Percentiles rank a stretch among this genome's conserved stretches.
phyloP scores from a whole-genome alignment of 768 basidiomycete genomes.

The Clavulina sp. region DNA sequence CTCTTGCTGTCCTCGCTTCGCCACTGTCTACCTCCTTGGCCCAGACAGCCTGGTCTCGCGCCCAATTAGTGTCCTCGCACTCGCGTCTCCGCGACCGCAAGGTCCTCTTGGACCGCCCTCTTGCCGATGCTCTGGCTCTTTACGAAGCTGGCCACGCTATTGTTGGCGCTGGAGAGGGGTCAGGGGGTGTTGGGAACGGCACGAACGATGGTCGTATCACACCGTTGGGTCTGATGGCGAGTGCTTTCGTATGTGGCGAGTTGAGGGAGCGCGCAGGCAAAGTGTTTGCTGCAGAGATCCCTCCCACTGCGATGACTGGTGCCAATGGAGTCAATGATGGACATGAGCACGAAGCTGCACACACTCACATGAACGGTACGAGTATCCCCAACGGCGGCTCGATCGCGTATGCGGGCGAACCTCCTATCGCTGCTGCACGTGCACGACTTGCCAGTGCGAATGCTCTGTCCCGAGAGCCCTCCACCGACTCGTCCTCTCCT shows the following conservation, averaged over 20 bases:
- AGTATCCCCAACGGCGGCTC: too few relatives aligned
- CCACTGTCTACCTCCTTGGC: constrained; percentile 29
- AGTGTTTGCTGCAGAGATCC: not conserved
- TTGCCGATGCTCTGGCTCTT: not conserved
- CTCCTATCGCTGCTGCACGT: too few relatives aligned
- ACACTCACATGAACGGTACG: too few relatives aligned
- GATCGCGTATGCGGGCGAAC: too few relatives aligned
- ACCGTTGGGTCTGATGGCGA: not conserved
- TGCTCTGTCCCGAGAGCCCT: too few relatives aligned
- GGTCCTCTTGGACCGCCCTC: not conserved
- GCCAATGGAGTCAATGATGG: not conserved
- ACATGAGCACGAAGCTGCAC: not conserved
- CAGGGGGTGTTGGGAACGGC: constrained; percentile 6
- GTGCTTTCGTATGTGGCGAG: not conserved
- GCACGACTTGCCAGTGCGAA: too few relatives aligned
- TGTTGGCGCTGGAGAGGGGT: constrained; percentile 26
- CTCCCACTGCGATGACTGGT: not conserved
- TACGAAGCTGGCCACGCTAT: constrained; percentile 2
- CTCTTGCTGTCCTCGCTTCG: constrained; percentile 39
- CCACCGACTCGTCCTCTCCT: too few relatives aligned
- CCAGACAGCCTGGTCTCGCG: constrained; percentile 27
- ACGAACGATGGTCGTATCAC: not conserved
- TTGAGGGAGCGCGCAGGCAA: not conserved
- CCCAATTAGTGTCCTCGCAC: constrained; percentile 10
- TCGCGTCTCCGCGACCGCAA: not conserved